A percentile compares a stretch with the other conserved stretches of the same genome.
Evolutionary conservation across 2,329 filamentous ascomycete species (phyloP).

Genomic region (Blumeriella jaapii): DNA sequence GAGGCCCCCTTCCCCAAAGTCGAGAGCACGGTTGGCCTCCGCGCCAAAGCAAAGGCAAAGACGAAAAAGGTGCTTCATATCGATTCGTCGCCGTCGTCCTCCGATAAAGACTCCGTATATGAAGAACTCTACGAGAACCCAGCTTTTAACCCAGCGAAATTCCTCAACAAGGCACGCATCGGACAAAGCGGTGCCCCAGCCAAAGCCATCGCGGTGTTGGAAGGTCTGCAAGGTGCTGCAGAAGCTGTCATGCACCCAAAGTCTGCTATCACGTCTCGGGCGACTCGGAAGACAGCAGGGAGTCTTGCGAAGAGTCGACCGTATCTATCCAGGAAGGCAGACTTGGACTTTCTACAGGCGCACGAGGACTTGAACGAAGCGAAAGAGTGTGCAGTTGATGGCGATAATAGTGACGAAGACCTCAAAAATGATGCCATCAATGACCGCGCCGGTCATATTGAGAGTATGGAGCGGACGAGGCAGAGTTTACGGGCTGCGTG

Average conservation of each 20-base stretch:
- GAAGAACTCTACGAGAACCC: slow-evolving; percentile 14
- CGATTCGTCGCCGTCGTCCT: not conserved
- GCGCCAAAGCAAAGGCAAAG: not conserved
- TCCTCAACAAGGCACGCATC: slow-evolving; percentile 9
- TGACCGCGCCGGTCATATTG: not conserved
- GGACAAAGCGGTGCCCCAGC: slow-evolving; percentile 6
- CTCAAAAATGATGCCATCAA: not conserved
- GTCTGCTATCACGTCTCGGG: slow-evolving; percentile 12
- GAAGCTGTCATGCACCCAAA: slow-evolving; percentile 15
- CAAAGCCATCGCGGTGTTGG: slow-evolving; percentile 4
- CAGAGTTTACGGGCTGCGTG: not conserved
- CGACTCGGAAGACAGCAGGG: slow-evolving; percentile 14
- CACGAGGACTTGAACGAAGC: slow-evolving; percentile 17
- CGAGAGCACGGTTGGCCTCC: too few species aligned
- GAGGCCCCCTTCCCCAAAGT: too few species aligned
- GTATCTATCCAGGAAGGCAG: slow-evolving; percentile 27
- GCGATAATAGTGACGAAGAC: not conserved
- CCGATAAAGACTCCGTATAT: not conserved
- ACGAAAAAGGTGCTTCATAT: not conserved
- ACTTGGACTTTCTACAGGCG: slow-evolving; percentile 29
- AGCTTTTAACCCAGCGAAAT: slow-evolving; percentile 15
- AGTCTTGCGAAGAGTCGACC: slow-evolving; percentile 16
- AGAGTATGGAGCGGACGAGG: not conserved
- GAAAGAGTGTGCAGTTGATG: not conserved
- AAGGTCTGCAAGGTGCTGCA: slow-evolving; percentile 6